Evolutionary conservation across 176 grass and related monocot species (phyloP).

Genomic region (Oryza coarctata): DNA sequence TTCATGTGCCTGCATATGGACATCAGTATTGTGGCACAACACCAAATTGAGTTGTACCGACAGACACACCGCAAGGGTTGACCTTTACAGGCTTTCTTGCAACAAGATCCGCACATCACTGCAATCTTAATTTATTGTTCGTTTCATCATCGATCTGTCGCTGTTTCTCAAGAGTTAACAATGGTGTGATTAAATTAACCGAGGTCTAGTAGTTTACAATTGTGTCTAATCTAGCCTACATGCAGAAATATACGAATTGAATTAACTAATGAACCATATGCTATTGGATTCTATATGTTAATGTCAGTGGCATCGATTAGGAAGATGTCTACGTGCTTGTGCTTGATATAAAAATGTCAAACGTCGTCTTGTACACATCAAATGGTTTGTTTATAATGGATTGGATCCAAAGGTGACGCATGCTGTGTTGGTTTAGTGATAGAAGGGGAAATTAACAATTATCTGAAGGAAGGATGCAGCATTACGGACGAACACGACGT

Average conservation of each 20-base stretch:
- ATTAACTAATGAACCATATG: neutral
- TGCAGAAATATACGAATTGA: neutral
- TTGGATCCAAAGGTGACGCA: neutral
- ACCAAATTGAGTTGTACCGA: no score
- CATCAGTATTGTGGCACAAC: neutral
- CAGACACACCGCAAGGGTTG: neutral
- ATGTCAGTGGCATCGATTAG: neutral
- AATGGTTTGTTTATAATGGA: neutral
- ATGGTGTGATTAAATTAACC: neutral
- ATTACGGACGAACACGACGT: neutral
- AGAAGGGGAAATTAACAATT: neutral
- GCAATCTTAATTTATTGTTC: neutral
- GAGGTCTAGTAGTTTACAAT: neutral
- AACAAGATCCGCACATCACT: neutral
- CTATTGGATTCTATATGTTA: neutral
- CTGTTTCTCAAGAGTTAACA: neutral
- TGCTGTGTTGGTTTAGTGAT: neutral
- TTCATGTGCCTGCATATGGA: neutral
- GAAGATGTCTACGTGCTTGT: neutral
- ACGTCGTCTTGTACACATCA: neutral
- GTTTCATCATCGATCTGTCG: neutral
- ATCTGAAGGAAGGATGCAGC: neutral
- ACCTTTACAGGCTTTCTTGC: neutral
- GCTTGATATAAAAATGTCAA: neutral
- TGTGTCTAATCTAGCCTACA: slow-evolving; percentile 6